Evolutionary conservation across 306 rosid genomes (phyloP).

Genomic region (Elaeagnus macrophylla): DNA sequence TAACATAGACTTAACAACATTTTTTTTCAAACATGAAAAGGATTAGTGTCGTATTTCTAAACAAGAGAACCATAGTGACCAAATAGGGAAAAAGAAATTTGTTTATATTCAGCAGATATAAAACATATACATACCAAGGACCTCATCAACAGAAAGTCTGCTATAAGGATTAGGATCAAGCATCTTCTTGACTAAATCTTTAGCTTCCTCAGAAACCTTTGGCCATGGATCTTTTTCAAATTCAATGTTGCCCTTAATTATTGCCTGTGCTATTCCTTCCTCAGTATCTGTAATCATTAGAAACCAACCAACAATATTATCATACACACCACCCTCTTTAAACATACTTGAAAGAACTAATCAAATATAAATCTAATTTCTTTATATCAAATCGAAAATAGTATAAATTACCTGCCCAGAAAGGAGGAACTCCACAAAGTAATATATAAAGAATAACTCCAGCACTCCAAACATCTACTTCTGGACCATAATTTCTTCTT

Average conservation of each 20-base stretch:
- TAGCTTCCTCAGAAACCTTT: conserved; percentile 81
- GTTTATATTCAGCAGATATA: not conserved
- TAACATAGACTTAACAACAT: too few species aligned
- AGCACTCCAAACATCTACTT: conserved; percentile 86
- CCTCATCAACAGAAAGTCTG: conserved; percentile 66
- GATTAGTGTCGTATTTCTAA: too few species aligned
- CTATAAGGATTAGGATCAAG: conserved; percentile 78
- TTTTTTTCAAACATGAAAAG: too few species aligned
- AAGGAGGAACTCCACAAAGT: conserved; percentile 95
- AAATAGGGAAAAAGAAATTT: too few species aligned
- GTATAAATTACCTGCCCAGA: conserved; percentile 74
- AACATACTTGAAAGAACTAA: not conserved
- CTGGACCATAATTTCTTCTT: conserved; percentile 73
- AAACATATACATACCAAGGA: conserved; percentile 53
- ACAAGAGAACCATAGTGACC: too few species aligned
- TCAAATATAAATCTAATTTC: not conserved
- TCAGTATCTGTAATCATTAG: conserved; percentile 42
- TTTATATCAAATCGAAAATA: not conserved
- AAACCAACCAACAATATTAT: too few species aligned
- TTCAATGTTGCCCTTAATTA: conserved; percentile 49
- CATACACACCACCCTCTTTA: too few species aligned
- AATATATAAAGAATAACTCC: conserved; percentile 90
- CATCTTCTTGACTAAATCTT: conserved; percentile 57
- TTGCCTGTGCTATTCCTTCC: conserved; percentile 92
- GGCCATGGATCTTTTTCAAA: conserved; percentile 88